Conservation (phyloP, 1,284 basidiomycete species). For the Stygiomarasmius scandens region DNA sequence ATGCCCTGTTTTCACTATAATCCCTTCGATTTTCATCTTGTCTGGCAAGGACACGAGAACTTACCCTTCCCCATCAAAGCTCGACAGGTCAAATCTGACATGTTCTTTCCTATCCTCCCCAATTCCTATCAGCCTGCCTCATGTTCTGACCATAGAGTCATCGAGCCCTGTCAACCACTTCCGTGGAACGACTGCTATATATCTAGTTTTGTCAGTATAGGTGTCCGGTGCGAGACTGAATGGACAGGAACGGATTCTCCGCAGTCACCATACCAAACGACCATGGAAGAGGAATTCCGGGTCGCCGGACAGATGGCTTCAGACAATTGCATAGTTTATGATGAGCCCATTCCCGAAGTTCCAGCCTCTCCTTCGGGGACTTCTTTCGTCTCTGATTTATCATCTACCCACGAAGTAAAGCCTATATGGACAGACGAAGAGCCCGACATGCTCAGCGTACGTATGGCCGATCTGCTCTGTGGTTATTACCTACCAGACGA, state of each 20-base stretch:
- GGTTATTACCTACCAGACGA: no score
- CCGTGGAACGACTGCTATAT: slow-evolving; percentile 15
- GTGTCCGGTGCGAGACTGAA: slow-evolving; percentile 1
- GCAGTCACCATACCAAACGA: not conserved
- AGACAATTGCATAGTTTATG: not conserved
- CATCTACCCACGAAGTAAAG: no score
- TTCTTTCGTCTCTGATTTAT: no score
- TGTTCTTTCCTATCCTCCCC: slow-evolving; percentile 15
- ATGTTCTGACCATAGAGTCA: not conserved
- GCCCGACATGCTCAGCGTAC: no score
- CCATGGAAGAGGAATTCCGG: not conserved
- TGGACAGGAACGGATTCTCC: not conserved
- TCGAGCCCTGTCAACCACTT: slow-evolving; percentile 10
- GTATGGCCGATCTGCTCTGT: no score
- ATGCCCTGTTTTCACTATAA: slow-evolving; percentile 3
- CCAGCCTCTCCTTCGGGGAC: no score
- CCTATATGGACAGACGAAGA: no score
- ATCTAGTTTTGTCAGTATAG: not conserved
- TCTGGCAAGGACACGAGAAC: slow-evolving; percentile 5
- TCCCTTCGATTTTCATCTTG: slow-evolving; percentile 5
- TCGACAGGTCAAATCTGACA: slow-evolving; percentile 1
- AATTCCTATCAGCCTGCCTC: slow-evolving; percentile 8
- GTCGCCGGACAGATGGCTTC: not conserved
- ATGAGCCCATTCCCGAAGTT: no score
- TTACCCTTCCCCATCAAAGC: not conserved